phyloP scores from a whole-genome alignment of 108 stramenopile genomes.

The Nannochloropsis gaditana region DNA sequence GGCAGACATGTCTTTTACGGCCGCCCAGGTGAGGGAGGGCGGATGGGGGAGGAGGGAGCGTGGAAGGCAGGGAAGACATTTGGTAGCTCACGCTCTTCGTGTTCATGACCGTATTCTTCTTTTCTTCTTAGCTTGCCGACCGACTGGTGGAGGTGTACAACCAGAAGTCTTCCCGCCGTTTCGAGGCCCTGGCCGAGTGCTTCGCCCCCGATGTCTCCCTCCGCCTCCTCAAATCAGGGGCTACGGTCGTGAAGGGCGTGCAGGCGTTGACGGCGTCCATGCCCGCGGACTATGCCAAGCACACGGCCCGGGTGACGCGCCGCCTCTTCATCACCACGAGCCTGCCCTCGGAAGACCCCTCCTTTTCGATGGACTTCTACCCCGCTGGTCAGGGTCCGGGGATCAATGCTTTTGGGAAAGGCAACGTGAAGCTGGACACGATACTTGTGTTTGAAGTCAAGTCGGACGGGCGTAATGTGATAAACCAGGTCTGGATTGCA shows the following conservation, averaged over 20 bases:
- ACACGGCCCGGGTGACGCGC: background rate
- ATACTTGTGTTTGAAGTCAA: background rate
- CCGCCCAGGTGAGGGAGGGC: background rate
- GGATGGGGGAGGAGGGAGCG: background rate
- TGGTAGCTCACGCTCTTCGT: background rate
- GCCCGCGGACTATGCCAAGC: background rate
- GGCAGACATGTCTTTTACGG: background rate
- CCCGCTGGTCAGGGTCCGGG: slow-evolving; percentile 8
- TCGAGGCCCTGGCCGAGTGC: slow-evolving; percentile 12
- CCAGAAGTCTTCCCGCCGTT: background rate
- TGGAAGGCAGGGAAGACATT: background rate
- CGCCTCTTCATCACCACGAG: slow-evolving; percentile 16
- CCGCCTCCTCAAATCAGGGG: background rate
- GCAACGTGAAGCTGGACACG: background rate
- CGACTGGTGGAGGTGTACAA: background rate
- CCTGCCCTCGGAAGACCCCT: background rate
- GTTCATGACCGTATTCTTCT: background rate
- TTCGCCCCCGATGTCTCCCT: slow-evolving; percentile 17
- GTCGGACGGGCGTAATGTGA: background rate
- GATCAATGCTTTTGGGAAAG: slow-evolving; percentile 8
- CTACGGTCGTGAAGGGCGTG: background rate
- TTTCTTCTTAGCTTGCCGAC: background rate
- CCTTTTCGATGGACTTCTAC: background rate
- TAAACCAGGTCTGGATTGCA: background rate
- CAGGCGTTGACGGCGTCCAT: background rate